Evolutionary conservation across 768 basidiomycete species (phyloP).

Genomic region (Mycena indigotica): DNA sequence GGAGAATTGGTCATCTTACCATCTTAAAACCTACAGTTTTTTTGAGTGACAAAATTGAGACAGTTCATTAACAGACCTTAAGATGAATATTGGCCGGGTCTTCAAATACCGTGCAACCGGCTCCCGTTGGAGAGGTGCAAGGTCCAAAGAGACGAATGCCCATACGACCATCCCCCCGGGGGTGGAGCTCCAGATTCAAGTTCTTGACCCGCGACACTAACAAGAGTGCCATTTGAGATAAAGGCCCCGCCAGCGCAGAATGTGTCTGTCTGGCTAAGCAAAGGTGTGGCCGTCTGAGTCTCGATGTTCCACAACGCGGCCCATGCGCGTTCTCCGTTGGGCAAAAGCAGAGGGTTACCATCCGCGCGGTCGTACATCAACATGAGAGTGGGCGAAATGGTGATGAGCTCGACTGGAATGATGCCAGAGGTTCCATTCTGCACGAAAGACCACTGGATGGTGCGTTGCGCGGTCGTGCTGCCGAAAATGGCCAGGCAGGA

Average conservation of each 20-base stretch:
- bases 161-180: conserved; percentile 20
- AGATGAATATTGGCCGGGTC: conserved; percentile 25
- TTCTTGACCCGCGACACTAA: conserved; percentile 18
- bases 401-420: conserved; percentile 23
- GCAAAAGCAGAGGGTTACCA: conserved; percentile 23
- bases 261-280: conserved; percentile 21
- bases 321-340: conserved; percentile 23
- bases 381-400: conserved; percentile 24
- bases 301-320: conserved; percentile 25
- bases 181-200: conserved; percentile 9
- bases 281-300: conserved; percentile 21
- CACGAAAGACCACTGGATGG: conserved; percentile 25
- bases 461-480: conserved; percentile 13
- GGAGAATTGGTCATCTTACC: no score
- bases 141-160: conserved; percentile 29
- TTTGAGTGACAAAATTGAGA: no score
- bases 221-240: conserved; percentile 25
- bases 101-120: conserved; percentile 27
- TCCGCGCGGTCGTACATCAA: conserved; percentile 25
- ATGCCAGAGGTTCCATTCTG: conserved; percentile 25
- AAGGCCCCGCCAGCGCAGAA: conserved; percentile 27
- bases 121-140: conserved; percentile 25
- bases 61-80: no score
- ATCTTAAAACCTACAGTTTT: no score
- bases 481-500: not conserved